These are phyloP conservation scores for Metarhizium sp. DNA, from an alignment of 2,329 filamentous ascomycete species.

Conservation along the genomic window DNA sequence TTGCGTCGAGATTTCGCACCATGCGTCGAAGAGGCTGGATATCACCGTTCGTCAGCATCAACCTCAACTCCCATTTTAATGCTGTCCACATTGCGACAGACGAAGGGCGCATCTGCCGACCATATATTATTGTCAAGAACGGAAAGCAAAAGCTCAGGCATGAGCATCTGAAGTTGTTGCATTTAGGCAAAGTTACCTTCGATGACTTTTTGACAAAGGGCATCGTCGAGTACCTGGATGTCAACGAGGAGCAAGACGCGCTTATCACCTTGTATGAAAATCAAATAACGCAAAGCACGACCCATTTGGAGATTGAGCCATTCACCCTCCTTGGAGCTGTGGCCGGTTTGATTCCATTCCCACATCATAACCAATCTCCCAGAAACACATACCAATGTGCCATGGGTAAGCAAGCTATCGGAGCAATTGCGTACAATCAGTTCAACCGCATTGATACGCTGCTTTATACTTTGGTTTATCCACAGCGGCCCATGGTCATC, in stretches of 20 bases:
- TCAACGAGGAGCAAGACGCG: conserved; percentile 96
- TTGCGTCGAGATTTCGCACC: conserved; percentile 74
- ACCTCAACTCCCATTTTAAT: conserved; percentile 86
- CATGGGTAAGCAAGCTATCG: conserved; percentile 99
- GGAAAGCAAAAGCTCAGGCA: conserved; percentile 70
- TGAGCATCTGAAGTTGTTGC: conserved; percentile 70
- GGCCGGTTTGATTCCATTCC: conserved; percentile 92
- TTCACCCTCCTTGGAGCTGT: conserved; percentile 95
- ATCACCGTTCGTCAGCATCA: conserved; percentile 93
- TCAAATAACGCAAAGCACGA: conserved; percentile 74
- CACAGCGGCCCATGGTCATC: conserved; percentile 95
- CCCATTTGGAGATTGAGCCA: conserved; percentile 94
- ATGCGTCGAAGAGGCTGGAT: conserved; percentile 84
- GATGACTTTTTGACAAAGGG: conserved; percentile 89
- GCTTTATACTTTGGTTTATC: conserved; percentile 94
- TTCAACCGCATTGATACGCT: conserved; percentile 95
- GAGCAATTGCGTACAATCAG: conserved; percentile 95
- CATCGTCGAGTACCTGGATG: conserved; percentile 91
- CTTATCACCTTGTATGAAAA: conserved; percentile 85
- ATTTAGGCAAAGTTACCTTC: conserved; percentile 77
- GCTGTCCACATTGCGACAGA: conserved; percentile 95
- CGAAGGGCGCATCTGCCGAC: conserved; percentile 91
- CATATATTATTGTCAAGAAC: conserved; percentile 90
- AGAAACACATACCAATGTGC: conserved; percentile 98
- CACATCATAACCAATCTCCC: conserved; percentile 97